Evolutionary conservation across 2,329 filamentous ascomycete genomes (phyloP).

Genomic region (Fusarium austroafricanum): DNA sequence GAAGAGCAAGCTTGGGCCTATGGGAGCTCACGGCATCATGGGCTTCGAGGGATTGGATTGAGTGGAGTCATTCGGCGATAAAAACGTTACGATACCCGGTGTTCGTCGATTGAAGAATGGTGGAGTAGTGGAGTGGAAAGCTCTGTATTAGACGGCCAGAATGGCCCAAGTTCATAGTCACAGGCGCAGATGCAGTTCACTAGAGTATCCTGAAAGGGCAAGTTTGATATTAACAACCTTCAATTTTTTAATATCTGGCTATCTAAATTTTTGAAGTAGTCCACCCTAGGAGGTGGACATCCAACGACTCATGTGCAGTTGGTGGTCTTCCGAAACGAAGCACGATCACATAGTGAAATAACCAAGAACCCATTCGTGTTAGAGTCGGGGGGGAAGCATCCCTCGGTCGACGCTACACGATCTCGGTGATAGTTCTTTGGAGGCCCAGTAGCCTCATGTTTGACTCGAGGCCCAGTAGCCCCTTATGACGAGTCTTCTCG

Average conservation of each 20-base stretch:
- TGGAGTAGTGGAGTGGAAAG: background rate
- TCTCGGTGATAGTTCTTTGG: background rate
- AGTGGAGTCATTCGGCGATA: background rate
- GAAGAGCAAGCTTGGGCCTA: constrained; percentile 58
- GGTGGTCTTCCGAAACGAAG: constrained; percentile 39
- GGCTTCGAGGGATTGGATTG: constrained; percentile 62
- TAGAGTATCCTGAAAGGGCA: background rate
- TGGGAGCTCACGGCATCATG: constrained; percentile 64
- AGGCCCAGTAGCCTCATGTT: constrained; percentile 21
- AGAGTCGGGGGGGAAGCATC: constrained; percentile 17
- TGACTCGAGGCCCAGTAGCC: constrained; percentile 21
- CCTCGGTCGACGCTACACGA: constrained; percentile 31
- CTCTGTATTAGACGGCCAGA: background rate
- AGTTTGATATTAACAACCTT: constrained; percentile 11
- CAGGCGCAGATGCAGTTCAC: background rate
- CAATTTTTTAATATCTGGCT: constrained; percentile 24
- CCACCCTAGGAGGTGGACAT: constrained; percentile 37
- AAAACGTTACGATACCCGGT: constrained; percentile 32
- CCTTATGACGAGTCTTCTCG: constrained; percentile 29
- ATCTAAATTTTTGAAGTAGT: constrained; percentile 24
- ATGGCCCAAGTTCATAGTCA: background rate
- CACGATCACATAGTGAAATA: constrained; percentile 30
- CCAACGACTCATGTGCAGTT: constrained; percentile 37
- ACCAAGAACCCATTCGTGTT: constrained; percentile 30
- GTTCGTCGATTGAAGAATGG: background rate